Percentiles rank a stretch among this genome's conserved stretches.
phyloP scores from a whole-genome alignment of 148 eudicot species.

The Drosera capensis region DNA sequence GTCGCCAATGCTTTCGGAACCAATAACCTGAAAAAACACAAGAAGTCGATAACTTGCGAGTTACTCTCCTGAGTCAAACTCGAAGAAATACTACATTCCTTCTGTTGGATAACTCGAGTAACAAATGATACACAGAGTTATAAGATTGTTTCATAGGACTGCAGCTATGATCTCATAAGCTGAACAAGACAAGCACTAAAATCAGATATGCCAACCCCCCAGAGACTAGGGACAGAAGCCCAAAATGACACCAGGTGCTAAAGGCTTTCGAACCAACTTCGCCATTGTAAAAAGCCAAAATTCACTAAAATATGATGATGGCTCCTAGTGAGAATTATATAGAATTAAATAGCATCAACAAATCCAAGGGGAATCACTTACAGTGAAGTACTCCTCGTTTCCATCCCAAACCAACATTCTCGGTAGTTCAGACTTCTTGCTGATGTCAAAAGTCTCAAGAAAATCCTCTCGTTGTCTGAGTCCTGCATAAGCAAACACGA shows the following conservation, averaged over 20 bases:
- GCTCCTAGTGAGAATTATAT: not conserved
- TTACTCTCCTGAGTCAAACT: not conserved
- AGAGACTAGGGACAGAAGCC: too few relatives aligned
- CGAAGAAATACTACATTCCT: not conserved
- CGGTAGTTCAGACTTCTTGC: slow-evolving; percentile 46
- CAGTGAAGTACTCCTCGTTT: slow-evolving; percentile 65
- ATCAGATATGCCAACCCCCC: too few relatives aligned
- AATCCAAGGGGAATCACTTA: slow-evolving; percentile 21
- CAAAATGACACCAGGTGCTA: too few relatives aligned
- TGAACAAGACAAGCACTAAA: too few relatives aligned
- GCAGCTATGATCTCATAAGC: too few relatives aligned
- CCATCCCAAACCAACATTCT: slow-evolving; percentile 98
- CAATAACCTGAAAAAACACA: slow-evolving; percentile 45
- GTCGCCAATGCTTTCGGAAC: slow-evolving; percentile 57
- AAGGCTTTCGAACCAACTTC: too few relatives aligned
- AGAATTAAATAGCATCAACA: not conserved
- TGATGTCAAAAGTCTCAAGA: slow-evolving; percentile 60
- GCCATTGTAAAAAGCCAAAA: not conserved
- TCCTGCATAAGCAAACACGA: slow-evolving; percentile 76
- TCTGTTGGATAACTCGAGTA: too few relatives aligned
- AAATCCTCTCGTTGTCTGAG: slow-evolving; percentile 58
- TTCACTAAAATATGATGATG: not conserved
- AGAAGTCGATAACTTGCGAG: not conserved
- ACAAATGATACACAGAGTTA: too few relatives aligned
- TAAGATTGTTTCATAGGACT: too few relatives aligned